These are phyloP conservation scores for Cryptosporidium sp. DNA, from an alignment of 169 alveolate species.

Conservation along the genomic window DNA sequence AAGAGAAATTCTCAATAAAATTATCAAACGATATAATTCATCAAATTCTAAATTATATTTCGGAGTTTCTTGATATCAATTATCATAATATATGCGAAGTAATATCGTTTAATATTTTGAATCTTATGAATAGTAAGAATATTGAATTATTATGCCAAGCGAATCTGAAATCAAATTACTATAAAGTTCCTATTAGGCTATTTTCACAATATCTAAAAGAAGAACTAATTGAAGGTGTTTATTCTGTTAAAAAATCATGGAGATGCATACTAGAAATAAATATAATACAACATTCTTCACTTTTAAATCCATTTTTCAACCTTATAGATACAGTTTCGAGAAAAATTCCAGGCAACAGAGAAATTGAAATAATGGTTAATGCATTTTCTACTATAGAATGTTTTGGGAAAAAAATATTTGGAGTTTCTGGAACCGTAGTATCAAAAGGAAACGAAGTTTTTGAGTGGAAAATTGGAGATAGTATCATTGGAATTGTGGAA, in stretches of 20 bases:
- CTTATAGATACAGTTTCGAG: background rate
- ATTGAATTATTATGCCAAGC: background rate
- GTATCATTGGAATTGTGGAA: constrained; percentile 22
- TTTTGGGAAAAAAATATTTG: constrained; percentile 8
- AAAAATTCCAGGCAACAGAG: background rate
- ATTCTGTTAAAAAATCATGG: constrained; percentile 27
- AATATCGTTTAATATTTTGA: constrained; percentile 22
- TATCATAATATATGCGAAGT: constrained; percentile 2
- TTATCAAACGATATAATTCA: background rate
- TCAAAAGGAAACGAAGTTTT: background rate
- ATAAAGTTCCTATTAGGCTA: background rate
- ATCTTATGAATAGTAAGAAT: background rate
- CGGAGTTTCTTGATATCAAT: background rate
- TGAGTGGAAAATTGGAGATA: constrained; percentile 30
- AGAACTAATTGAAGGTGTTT: background rate
- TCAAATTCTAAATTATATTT: background rate
- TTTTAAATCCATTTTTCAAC: background rate
- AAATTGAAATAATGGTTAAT: constrained; percentile 5
- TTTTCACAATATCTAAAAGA: constrained; percentile 3
- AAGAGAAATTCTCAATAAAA: background rate
- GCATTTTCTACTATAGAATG: background rate
- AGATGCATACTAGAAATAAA: constrained; percentile 24
- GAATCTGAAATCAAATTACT: background rate
- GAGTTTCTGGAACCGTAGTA: constrained; percentile 43
- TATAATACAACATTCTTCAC: background rate